Percentiles rank a stretch among this genome's conserved stretches.
Evolutionary conservation across 1,284 basidiomycete species (phyloP).

Genomic region (Fomitiporia mediterranea): DNA sequence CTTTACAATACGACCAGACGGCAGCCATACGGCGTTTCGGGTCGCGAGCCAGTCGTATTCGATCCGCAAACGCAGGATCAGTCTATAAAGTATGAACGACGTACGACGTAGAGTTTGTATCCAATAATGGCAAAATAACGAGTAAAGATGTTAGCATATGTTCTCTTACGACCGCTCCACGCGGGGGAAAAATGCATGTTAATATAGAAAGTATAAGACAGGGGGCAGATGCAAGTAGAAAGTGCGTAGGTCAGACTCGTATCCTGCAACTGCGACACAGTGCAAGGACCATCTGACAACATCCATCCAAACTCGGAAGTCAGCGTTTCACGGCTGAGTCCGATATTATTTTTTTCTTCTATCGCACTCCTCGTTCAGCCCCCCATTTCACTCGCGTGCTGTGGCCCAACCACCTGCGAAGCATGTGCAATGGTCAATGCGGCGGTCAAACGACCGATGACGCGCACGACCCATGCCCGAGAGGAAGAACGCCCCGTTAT

Average conservation of each 20-base stretch:
- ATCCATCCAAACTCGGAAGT: constrained; percentile 29
- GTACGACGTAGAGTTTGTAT: constrained; percentile 16
- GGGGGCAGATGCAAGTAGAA: constrained; percentile 20
- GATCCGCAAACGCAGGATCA: constrained; percentile 78
- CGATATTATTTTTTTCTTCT: constrained; percentile 36
- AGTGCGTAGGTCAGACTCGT: constrained; percentile 20
- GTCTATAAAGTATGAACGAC: constrained; percentile 44
- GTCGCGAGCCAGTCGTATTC: constrained; percentile 81
- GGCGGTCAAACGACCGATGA: constrained; percentile 89
- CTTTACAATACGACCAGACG: constrained; percentile 83
- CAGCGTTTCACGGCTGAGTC: constrained; percentile 27
- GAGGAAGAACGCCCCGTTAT: constrained; percentile 75
- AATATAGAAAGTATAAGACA: constrained; percentile 19
- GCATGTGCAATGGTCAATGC: constrained; percentile 62
- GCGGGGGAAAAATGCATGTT: constrained; percentile 8
- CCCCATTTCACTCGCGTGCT: constrained; percentile 88
- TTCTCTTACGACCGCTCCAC: constrained; percentile 31
- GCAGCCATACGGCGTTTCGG: constrained; percentile 85
- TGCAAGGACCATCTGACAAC: constrained; percentile 30
- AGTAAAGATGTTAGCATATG: constrained; percentile 58
- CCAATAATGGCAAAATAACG: constrained; percentile 32
- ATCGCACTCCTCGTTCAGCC: constrained; percentile 90
- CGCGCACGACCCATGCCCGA: constrained; percentile 63
- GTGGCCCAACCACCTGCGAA: constrained; percentile 73
- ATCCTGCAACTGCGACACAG: constrained; percentile 24